These are phyloP conservation scores for Paxillus rubicundulus DNA, from an alignment of 768 basidiomycete species.

Conservation along the genomic window DNA sequence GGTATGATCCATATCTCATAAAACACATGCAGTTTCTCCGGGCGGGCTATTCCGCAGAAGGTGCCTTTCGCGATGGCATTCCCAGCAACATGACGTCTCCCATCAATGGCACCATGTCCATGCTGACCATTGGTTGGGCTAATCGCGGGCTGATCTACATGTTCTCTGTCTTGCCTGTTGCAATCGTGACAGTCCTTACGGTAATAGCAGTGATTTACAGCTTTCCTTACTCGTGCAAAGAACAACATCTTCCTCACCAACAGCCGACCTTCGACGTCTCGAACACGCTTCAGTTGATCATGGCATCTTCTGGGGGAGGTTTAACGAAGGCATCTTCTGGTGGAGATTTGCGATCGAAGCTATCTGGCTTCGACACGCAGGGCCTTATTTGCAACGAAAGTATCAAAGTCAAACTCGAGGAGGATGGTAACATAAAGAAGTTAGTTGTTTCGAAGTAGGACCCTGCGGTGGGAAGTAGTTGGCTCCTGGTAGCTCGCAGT, in stretches of 20 bases:
- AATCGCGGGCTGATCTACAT: background rate
- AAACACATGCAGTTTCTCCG: slow-evolving; percentile 1
- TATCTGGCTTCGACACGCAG: too few species aligned
- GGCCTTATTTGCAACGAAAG: too few species aligned
- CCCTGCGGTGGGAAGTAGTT: too few species aligned
- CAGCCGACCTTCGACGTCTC: slow-evolving; percentile 1
- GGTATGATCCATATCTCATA: background rate
- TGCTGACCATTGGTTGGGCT: slow-evolving; percentile 5
- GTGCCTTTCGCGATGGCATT: background rate
- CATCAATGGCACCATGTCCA: slow-evolving; percentile 3
- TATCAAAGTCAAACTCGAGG: too few species aligned
- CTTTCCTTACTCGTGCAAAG: too few species aligned
- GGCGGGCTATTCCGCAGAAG: background rate
- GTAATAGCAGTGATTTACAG: too few species aligned
- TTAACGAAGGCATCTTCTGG: too few species aligned
- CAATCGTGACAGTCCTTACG: too few species aligned
- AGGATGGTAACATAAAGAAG: too few species aligned
- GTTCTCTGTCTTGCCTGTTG: slow-evolving; percentile 3
- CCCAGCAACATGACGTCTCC: slow-evolving; percentile 1
- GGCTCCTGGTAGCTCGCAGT: too few species aligned
- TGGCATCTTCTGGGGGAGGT: background rate
- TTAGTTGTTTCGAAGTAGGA: too few species aligned
- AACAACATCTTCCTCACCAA: background rate
- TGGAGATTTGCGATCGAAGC: too few species aligned
- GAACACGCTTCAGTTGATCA: slow-evolving; percentile 3